Base-by-base conservation (phyloP, 306 rosid genomes). In the Comarum palustre region DNA sequence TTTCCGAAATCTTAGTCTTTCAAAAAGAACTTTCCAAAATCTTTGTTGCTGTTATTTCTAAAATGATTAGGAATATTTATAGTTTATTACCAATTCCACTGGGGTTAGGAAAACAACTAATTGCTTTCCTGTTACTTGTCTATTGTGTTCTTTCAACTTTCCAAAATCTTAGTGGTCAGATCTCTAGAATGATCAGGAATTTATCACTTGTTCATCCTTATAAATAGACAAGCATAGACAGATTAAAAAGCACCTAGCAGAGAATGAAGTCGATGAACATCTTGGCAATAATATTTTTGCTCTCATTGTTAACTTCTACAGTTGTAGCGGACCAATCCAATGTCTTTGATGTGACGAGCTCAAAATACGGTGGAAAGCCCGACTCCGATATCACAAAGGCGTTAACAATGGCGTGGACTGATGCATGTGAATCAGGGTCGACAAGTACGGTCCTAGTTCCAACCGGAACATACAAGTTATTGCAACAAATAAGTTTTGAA, bases 341-440 rank as follows among this genome's bases (percentile, higher is more conserved):
- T 16, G 25, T 27, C 5, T 72, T 68, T n/a, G 74, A 79, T 19
- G 42, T 83, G 32, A 59, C 61, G 2, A 69, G 11, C 32, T 46
- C 61, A 0, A 64, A 31, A 1, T 83, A 66, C 47, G 79, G 79
- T 15, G 86, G 68, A 41, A 48, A 66, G 32, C 25, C 73, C 19
- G 24, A 73, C 10, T 22, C 6, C 3, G 81, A 81, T 20, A 52
- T 67, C 4, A 24, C 14, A 59, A 13, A 72, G 77, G 73, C 78
- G 14, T 8, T 83, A 51, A 43, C 50, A n/a, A 67, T 45, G 5
- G 85, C 84, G 7, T 86, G 90, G 90, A 75, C 32, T 14, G 77
- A 34, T 1, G 90, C 85, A 15, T 83, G 87, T 14, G 68, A 74
- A 43, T 27, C 81, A 2, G 0, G 5, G 0, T 41, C 31, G 1